These are phyloP conservation scores for Pythium sukuiense DNA, from an alignment of 352 stramenopile species.

Conservation along the genomic window DNA sequence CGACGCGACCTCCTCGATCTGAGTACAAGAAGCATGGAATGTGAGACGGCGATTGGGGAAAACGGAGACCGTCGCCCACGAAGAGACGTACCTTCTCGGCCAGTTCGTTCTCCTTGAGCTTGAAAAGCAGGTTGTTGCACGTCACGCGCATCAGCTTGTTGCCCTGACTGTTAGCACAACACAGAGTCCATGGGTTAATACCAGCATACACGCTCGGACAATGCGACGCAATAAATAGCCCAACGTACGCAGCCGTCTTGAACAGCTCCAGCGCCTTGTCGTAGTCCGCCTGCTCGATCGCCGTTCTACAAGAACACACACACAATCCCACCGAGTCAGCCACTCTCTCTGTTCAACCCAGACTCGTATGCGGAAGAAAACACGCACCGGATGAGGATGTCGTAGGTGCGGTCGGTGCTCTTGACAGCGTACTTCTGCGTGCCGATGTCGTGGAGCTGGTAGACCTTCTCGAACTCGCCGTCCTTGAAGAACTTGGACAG, in stretches of 20 bases:
- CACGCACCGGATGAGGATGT: constrained; percentile 75
- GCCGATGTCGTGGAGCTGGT: constrained; percentile 74
- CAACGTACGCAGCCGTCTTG: constrained; percentile 75
- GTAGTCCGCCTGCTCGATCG: constrained; percentile 72
- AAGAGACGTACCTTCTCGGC: constrained; percentile 46
- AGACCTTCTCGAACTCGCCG: constrained; percentile 77
- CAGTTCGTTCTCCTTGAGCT: constrained; percentile 81
- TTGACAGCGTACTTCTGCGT: constrained; percentile 82
- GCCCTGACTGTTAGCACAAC: constrained; percentile 37
- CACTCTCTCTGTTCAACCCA: too few species aligned
- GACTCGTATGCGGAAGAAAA: not conserved
- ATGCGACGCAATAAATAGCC: not conserved
- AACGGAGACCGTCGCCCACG: not conserved
- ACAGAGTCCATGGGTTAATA: not conserved
- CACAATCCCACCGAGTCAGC: too few species aligned
- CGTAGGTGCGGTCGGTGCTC: constrained; percentile 80
- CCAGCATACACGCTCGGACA: too few species aligned
- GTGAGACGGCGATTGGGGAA: not conserved
- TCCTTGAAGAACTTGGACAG: constrained; percentile 83
- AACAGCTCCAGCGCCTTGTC: constrained; percentile 70
- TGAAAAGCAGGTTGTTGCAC: constrained; percentile 86
- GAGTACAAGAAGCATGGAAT: not conserved
- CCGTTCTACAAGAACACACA: constrained; percentile 33
- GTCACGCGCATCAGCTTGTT: constrained; percentile 83
- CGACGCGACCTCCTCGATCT: constrained; percentile 72